Evolutionary conservation across 495 filamentous ascomycete species (phyloP).

Genomic region (Xanthoparmelia taractica): DNA sequence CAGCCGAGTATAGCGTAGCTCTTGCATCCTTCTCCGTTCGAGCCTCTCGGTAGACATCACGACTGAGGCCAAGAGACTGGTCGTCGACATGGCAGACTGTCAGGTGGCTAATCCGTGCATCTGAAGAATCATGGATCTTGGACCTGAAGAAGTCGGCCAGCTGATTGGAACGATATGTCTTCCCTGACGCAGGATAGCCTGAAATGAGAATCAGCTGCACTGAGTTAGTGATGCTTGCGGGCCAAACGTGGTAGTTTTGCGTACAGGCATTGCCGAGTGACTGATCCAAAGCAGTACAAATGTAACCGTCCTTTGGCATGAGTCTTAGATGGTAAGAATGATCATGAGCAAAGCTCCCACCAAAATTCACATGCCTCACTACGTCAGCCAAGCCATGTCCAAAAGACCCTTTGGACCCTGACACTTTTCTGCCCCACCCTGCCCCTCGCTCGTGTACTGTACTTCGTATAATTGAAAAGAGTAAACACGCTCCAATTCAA

Average conservation of each 20-base stretch:
- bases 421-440: slow-evolving; percentile 2
- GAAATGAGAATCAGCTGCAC: slow-evolving; percentile 82
- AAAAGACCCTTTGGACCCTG: slow-evolving; percentile 4
- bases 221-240: slow-evolving; percentile 10
- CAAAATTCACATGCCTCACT: background rate
- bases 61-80: slow-evolving; percentile 53
- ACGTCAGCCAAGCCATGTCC: slow-evolving; percentile 7
- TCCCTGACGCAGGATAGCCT: slow-evolving; percentile 87
- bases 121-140: slow-evolving; percentile 39
- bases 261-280: slow-evolving; percentile 19
- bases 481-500: background rate
- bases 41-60: slow-evolving; percentile 53
- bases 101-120: slow-evolving; percentile 45
- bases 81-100: slow-evolving; percentile 64
- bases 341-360: background rate
- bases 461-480: background rate
- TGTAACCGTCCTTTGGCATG: background rate
- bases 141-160: slow-evolving; percentile 57
- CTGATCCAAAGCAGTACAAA: background rate
- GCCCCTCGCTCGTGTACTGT: slow-evolving; percentile 1
- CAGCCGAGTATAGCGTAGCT: slow-evolving; percentile 73
- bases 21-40: slow-evolving; percentile 83
- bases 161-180: slow-evolving; percentile 78
- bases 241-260: background rate
- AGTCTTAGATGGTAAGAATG: background rate